A percentile compares a stretch with the other conserved stretches of the same genome.
Conservation (phyloP, 2,329 filamentous ascomycete species). For the Metarhizium sp. region DNA sequence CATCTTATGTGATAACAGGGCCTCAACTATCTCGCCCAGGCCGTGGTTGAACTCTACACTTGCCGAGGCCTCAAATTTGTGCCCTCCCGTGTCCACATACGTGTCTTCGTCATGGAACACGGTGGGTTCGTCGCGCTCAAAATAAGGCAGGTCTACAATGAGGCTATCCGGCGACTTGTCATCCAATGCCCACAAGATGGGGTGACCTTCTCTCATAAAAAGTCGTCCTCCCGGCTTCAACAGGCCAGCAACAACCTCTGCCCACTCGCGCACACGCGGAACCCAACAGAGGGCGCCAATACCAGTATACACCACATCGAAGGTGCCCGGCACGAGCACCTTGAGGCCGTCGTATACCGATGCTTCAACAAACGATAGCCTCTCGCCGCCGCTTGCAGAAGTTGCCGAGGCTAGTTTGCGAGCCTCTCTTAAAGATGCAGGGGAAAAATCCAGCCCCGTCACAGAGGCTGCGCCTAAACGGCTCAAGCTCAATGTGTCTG, state of each 20-base stretch:
- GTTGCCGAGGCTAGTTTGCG: too few species aligned
- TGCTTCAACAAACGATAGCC: too few species aligned
- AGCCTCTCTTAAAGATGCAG: too few species aligned
- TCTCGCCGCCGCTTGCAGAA: too few species aligned
- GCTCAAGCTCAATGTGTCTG: conserved; percentile 9
- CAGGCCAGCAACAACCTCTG: conserved; percentile 6
- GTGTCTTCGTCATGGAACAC: conserved; percentile 4
- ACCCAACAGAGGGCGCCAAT: conserved; percentile 11
- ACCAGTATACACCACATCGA: conserved; percentile 11
- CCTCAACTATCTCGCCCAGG: conserved; percentile 9
- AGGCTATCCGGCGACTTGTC: conserved; percentile 2
- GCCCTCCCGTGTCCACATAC: conserved; percentile 4
- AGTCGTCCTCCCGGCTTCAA: conserved; percentile 7
- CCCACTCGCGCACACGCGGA: conserved; percentile 6
- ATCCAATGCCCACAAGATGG: conserved; percentile 5
- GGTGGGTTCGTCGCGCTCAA: conserved; percentile 6
- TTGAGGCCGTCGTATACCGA: too few species aligned
- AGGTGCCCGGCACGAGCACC: background rate
- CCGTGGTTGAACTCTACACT: conserved; percentile 9
- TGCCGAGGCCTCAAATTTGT: too few species aligned
- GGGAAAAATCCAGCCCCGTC: too few species aligned
- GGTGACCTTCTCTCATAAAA: conserved; percentile 10
- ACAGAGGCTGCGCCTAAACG: conserved; percentile 4
- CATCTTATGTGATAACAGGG: too few species aligned
- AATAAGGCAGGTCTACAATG: conserved; percentile 8